Evolutionary conservation across 2,329 filamentous ascomycete genomes (phyloP), one percentile per base, ranked within the genome.

Genomic region (Fusarium secorum): DNA sequence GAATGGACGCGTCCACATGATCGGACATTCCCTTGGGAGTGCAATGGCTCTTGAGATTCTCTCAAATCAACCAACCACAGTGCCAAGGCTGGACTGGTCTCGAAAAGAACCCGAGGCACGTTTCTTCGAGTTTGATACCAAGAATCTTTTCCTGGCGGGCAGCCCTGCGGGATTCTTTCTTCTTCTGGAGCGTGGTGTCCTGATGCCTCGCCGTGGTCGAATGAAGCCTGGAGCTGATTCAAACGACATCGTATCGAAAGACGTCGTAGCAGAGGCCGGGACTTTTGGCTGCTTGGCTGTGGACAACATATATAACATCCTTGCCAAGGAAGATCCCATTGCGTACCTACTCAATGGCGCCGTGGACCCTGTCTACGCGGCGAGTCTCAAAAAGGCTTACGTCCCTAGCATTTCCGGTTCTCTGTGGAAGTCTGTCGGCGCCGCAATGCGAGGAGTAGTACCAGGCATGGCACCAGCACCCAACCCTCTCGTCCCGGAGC

Each of bases 281-380:
- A 88, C 85, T 10, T 97, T 97, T 79, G 96, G 96, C 22, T 98
- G 96, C 79, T 84, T 98, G 32, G 93, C 95, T 1, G 92, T 98
- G 3, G 94, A 98, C 82, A 99, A 98, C 78, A 88, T 99, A 61
- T 99, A 98, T 85, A 99, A 99, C 76, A 88, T 99, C 70, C 88
- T 98, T 78, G 84, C 88, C 41, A 86, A 85, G 67, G 87, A 90
- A 73, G 88, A 89, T 74, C 88, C 96, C 4, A 97, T 99, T 61
- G 93, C 95, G 2, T 98, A 98, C 79, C 87, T 95, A 20, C 88
- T 98, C 63, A 99, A 98, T 75, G 94, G 95, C 26, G 91, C 95
- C 7, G 90, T 98, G 44, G 96, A 99, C 78, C 88, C 89, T 8
- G 85, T 86, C 26, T 97, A 97, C 74, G 91, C 95, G 1, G 85